Evolutionary conservation across 345 rosid species (phyloP).

Genomic region (Syzygium aqueum): DNA sequence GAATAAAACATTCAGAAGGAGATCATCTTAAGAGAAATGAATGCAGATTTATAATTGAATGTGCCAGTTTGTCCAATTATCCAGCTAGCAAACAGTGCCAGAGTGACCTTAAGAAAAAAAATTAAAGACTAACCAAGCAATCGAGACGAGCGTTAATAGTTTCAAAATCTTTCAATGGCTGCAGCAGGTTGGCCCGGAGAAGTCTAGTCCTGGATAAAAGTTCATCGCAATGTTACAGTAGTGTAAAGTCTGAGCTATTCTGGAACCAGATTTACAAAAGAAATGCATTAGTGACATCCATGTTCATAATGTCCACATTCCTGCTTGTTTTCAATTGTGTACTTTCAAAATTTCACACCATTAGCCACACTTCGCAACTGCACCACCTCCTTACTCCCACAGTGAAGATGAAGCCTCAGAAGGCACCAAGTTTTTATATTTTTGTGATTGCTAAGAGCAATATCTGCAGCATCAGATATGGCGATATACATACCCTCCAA

Average conservation of each 20-base stretch:
- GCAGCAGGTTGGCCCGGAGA: constrained; percentile 94
- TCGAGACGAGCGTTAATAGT: constrained; percentile 89
- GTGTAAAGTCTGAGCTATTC: background rate
- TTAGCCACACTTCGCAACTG: background rate
- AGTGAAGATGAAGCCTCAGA: background rate
- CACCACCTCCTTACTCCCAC: background rate
- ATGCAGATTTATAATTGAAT: background rate
- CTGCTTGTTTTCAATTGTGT: background rate
- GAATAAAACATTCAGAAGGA: background rate
- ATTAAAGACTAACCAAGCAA: constrained; percentile 55
- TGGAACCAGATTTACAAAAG: background rate
- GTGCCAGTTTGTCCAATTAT: background rate
- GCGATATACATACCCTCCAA: constrained; percentile 59
- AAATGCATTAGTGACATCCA: background rate
- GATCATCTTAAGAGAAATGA: background rate
- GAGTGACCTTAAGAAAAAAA: background rate
- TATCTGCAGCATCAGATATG: background rate
- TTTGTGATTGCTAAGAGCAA: background rate
- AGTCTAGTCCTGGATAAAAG: constrained; percentile 76
- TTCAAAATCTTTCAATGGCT: constrained; percentile 91
- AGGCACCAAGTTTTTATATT: background rate
- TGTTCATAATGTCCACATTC: background rate
- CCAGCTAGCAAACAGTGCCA: background rate
- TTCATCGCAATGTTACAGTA: background rate
- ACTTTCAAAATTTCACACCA: background rate